Evolutionary conservation across 179 eudicot species (phyloP).

Genomic region (Spinacia oleracea): DNA sequence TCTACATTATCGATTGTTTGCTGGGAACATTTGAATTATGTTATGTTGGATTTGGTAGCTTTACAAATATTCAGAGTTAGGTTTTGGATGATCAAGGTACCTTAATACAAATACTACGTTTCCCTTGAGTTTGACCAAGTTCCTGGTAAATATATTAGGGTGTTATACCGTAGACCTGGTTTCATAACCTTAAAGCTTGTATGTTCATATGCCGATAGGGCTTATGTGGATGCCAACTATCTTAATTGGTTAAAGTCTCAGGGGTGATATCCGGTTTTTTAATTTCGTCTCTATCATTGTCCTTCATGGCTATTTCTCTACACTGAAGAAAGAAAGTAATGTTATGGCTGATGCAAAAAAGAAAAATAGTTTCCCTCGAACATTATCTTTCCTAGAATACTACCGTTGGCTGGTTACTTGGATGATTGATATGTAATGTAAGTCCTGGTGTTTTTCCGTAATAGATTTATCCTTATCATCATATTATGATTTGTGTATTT

Average conservation of each 20-base stretch:
- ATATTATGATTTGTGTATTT: background rate
- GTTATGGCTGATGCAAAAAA: no score
- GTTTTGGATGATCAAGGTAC: constrained; percentile 1
- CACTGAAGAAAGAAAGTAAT: no score
- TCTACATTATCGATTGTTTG: background rate
- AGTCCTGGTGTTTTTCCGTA: background rate
- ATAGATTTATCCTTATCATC: background rate
- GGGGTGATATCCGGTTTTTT: background rate
- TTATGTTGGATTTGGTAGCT: background rate
- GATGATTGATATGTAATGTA: background rate
- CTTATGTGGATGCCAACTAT: background rate
- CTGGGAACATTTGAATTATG: background rate
- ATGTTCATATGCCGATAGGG: no score
- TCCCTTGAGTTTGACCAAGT: background rate
- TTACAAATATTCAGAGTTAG: background rate
- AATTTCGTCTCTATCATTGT: background rate
- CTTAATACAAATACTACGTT: background rate
- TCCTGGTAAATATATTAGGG: background rate
- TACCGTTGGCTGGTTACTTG: background rate
- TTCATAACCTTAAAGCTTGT: no score
- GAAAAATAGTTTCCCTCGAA: background rate
- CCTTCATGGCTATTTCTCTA: background rate
- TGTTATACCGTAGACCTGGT: no score
- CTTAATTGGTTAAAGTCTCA: background rate
- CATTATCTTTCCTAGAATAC: background rate